A percentile compares a stretch with the other conserved stretches of the same genome.
Evolutionary conservation across 768 basidiomycete genomes (phyloP).

Genomic region (Clathrus columnatus): DNA sequence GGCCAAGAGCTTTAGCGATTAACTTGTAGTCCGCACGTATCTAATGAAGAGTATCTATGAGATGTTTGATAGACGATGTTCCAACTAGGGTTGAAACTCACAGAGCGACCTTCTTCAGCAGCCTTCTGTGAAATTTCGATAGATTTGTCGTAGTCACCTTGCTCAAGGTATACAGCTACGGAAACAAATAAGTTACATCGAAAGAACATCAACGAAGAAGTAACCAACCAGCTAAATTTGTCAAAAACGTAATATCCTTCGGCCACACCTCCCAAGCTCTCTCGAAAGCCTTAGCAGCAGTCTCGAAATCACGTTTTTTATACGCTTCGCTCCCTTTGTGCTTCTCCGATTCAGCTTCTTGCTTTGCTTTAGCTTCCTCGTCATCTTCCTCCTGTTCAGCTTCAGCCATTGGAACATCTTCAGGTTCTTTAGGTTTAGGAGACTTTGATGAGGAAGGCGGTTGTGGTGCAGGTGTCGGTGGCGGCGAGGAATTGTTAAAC

Average conservation of each 20-base stretch:
- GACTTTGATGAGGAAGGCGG: conserved; percentile 30
- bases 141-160: conserved; percentile 83
- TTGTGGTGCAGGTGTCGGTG: conserved; percentile 30
- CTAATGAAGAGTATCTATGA: conserved; percentile 25
- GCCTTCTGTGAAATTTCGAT: conserved; percentile 93
- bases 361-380: conserved; percentile 66
- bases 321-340: conserved; percentile 71
- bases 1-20: conserved; percentile 88
- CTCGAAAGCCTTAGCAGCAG: conserved; percentile 66
- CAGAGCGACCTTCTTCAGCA: conserved; percentile 86
- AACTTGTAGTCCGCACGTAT: conserved; percentile 91
- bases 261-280: conserved; percentile 92
- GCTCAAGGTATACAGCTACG: conserved; percentile 85
- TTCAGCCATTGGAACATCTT: conserved; percentile 56
- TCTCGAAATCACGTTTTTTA: conserved; percentile 75
- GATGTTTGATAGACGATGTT: not conserved
- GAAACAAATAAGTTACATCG: conserved; percentile 9
- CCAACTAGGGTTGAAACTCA: conserved; percentile 24
- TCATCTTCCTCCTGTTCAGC: conserved; percentile 42
- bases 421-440: conserved; percentile 30
- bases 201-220: not conserved
- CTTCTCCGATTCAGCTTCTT: conserved; percentile 73
- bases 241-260: conserved; percentile 88
- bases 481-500: conserved; percentile 24
- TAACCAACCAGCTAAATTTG: conserved; percentile 71